Conservation (phyloP, 2,329 filamentous ascomycete genomes). For the Neofusicoccum laricinum region DNA sequence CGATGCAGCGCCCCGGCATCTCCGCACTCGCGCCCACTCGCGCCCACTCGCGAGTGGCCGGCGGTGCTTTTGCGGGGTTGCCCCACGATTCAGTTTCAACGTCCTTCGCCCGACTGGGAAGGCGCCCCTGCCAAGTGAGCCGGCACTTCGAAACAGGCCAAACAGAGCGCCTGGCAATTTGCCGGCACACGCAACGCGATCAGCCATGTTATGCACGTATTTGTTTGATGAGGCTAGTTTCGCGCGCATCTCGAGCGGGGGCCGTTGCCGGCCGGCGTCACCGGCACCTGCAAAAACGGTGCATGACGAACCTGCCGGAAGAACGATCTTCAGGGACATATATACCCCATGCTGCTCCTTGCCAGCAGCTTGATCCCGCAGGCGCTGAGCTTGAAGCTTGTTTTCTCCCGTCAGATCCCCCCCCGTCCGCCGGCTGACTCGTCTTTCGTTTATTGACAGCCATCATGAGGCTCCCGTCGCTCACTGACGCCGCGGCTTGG, state of each 20-base stretch:
- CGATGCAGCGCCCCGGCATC: background rate
- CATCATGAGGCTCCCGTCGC: conserved; percentile 3
- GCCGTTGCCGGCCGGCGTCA: background rate
- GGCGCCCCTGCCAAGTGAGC: conserved; percentile 6
- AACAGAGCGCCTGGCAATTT: background rate
- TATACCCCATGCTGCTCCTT: background rate
- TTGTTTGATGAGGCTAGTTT: background rate
- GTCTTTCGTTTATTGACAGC: background rate
- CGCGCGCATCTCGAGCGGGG: background rate
- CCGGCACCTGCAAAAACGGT: background rate
- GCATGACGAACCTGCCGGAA: background rate
- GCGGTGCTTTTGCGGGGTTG: conserved; percentile 1
- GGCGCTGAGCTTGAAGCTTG: background rate
- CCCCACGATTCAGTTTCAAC: conserved; percentile 11
- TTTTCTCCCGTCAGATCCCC: background rate
- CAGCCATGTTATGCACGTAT: background rate
- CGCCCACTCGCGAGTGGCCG: background rate
- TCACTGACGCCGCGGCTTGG: background rate
- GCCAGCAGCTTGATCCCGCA: background rate
- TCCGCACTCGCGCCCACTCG: background rate
- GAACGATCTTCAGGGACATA: background rate
- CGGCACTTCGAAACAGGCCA: background rate
- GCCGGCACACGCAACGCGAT: background rate
- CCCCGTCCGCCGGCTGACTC: background rate
- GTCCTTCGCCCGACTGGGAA: background rate